phyloP scores from a whole-genome alignment of 2,329 filamentous ascomycete species.

The Penicillium oxalicum region DNA sequence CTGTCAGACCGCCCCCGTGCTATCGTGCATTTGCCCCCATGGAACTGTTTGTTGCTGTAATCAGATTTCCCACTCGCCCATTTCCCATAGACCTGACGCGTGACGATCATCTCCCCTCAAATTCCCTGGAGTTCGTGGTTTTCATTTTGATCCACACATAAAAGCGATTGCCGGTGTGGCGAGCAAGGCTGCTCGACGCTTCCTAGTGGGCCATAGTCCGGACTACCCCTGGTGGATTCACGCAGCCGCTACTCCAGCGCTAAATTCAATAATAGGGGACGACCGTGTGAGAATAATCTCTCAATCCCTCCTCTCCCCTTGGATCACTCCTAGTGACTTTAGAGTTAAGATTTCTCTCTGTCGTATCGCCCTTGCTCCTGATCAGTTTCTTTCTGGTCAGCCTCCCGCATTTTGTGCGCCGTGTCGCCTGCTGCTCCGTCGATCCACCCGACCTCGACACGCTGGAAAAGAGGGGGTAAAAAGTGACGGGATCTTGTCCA shows the following conservation, averaged over 20 bases:
- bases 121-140: no score
- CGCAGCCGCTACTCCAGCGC: slow-evolving; percentile 10
- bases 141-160: no score
- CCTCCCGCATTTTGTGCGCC: slow-evolving; percentile 1
- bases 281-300: not conserved
- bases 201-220: slow-evolving; percentile 1
- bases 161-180: not conserved
- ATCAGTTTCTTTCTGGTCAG: not conserved
- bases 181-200: slow-evolving; percentile 4
- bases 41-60: no score
- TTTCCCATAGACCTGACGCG: not conserved
- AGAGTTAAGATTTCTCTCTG: no score
- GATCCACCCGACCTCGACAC: slow-evolving; percentile 13
- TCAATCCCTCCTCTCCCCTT: slow-evolving; percentile 1
- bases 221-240: slow-evolving; percentile 4
- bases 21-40: no score
- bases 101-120: not conserved
- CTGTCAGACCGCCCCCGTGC: no score
- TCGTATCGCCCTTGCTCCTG: not conserved
- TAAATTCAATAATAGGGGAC: slow-evolving; percentile 9
- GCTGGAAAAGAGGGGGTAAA: slow-evolving; percentile 15
- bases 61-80: no score
- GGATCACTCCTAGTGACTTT: no score
- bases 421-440: slow-evolving; percentile 12
- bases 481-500: slow-evolving; percentile 2